Evolutionary conservation across 805 yeast genomes (phyloP), one percentile per base, ranked within the genome.

Genomic region (Wickerhamiella shivajii): DNA sequence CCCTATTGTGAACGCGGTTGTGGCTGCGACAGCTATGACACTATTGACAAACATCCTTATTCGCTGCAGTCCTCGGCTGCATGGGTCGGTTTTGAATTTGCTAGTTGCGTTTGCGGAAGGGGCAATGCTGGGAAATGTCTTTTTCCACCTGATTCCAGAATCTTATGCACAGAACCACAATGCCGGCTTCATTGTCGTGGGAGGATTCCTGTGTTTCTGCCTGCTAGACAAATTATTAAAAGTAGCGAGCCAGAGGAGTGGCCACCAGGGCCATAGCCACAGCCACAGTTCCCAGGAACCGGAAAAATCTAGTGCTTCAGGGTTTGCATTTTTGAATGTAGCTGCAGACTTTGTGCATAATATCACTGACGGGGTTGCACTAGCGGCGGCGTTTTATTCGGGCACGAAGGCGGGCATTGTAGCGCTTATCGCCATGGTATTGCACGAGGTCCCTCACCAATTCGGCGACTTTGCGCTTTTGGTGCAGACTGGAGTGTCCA

Each of bases 401-500:
- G 63, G 74, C 25, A 63, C 65, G 33, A 58, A 54, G 28, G 71
- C 69, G 12, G 90, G 90, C 0, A 69, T 76, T 16, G 64, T 77
- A 2, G 75, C 85, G 0, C 68, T 77, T 15, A 54, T 77, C 23
- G 80, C 85, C 1, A 74, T 77, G 18, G 64, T 77, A 40, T 66
- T 74, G 53, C 90, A 78, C 50, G 90, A 78, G 50, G 67, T 77
- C 31, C 90, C 90, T 5, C 90, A 78, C 50, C 83, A 77, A 48
- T 67, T 78, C 40, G 85, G 87, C 30, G 90, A 78, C 48, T 78
- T 74, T 55, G 85, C 84, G 0, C 57, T 78, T 17, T 57, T 78
- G 39, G 66, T 74, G 40, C 71, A 73, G 45, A 74, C 75, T 15
- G 87, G 87, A 0, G 67, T 73, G 43, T 61, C 78, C 14, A 71